A percentile compares a stretch with the other conserved stretches of the same genome.
Evolutionary conservation across 2,329 filamentous ascomycete genomes (phyloP).

Genomic region (Periconia sp.): DNA sequence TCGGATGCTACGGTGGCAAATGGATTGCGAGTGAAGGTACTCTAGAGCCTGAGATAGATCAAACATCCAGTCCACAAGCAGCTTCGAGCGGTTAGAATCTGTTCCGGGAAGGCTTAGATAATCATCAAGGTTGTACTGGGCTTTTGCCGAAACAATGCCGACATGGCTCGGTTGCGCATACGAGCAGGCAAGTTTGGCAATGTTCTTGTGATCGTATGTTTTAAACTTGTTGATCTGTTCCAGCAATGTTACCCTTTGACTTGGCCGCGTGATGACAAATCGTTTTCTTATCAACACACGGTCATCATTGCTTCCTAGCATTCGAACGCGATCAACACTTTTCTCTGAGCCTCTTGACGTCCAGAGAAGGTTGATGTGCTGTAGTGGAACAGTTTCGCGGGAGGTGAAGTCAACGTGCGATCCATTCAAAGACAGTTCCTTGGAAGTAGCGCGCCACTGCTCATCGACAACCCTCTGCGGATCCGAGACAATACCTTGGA

Average conservation of each 20-base stretch:
- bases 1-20: conserved; percentile 46
- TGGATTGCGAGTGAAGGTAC: conserved; percentile 44
- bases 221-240: conserved; percentile 47
- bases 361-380: conserved; percentile 37
- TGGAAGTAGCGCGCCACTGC: conserved; percentile 49
- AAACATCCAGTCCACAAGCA: conserved; percentile 49
- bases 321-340: conserved; percentile 42
- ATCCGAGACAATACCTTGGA: conserved; percentile 46
- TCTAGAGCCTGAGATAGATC: conserved; percentile 47
- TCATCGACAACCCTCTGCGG: conserved; percentile 45
- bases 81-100: conserved; percentile 38
- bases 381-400: conserved; percentile 45
- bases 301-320: conserved; percentile 42
- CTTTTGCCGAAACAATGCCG: conserved; percentile 40
- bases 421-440: conserved; percentile 46
- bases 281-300: conserved; percentile 44
- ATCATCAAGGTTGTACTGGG: conserved; percentile 46
- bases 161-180: conserved; percentile 46
- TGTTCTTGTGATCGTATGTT: conserved; percentile 46
- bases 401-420: conserved; percentile 44
- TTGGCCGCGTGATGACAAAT: conserved; percentile 41
- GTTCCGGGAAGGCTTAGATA: conserved; percentile 38
- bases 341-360: conserved; percentile 43
- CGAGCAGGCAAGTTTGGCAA: conserved; percentile 45
- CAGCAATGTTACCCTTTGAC: conserved; percentile 42